Percentiles rank a stretch among this genome's conserved stretches.
phyloP scores from a whole-genome alignment of 352 stramenopile species.

The Peronospora belbahrii region DNA sequence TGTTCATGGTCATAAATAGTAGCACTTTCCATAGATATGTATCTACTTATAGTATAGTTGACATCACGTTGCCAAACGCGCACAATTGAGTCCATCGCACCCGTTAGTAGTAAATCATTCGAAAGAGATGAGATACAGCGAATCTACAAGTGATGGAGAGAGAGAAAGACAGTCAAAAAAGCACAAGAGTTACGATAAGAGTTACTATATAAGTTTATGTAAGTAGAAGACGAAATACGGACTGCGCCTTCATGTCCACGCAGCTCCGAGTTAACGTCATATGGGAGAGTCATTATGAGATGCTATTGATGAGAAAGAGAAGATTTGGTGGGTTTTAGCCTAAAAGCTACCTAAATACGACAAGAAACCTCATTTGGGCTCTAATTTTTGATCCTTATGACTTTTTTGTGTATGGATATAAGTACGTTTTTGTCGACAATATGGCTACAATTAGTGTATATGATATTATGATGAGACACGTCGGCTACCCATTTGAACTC shows the following conservation, averaged over 20 bases:
- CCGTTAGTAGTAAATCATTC: conserved; percentile 53
- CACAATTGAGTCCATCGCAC: conserved; percentile 69
- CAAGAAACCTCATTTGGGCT: too few relatives aligned
- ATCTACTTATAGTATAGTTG: conserved; percentile 11
- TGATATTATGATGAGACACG: too few relatives aligned
- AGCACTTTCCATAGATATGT: conserved; percentile 40
- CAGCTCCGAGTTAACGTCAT: conserved; percentile 44
- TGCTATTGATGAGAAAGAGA: neutral
- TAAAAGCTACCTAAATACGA: too few relatives aligned
- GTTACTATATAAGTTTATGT: neutral
- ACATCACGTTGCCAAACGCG: conserved; percentile 41
- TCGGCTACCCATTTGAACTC: too few relatives aligned
- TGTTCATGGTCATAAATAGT: conserved; percentile 74
- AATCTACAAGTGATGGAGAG: conserved; percentile 31
- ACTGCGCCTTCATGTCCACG: conserved; percentile 73
- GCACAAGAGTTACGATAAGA: conserved; percentile 1
- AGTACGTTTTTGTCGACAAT: too few relatives aligned
- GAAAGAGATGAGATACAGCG: conserved; percentile 46
- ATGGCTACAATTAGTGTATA: too few relatives aligned
- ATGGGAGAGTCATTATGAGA: conserved; percentile 17
- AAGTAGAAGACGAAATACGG: conserved; percentile 12
- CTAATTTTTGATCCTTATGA: too few relatives aligned
- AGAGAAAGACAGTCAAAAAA: neutral
- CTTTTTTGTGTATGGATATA: too few relatives aligned
- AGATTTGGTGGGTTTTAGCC: too few relatives aligned